Percentiles rank a stretch among this genome's conserved stretches.
phyloP scores from a whole-genome alignment of 257 asterid genomes.

The Capsicum pubescens region DNA sequence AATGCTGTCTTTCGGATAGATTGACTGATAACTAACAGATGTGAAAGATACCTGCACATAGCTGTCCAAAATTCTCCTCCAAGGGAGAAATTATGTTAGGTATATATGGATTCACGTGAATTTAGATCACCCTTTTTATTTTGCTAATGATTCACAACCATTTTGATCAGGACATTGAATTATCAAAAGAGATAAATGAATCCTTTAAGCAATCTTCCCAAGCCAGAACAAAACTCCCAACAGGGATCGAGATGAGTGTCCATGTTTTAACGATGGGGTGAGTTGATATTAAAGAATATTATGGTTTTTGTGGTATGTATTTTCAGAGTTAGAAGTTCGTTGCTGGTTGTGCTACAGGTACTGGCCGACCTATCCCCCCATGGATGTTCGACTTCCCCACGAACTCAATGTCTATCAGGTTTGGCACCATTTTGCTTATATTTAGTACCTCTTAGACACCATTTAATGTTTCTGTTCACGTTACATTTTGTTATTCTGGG shows the following conservation, averaged over 20 bases:
- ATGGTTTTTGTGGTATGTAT: not conserved
- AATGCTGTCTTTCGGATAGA: not conserved
- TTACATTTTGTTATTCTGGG: not conserved
- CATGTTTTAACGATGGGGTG: slow-evolving; percentile 98
- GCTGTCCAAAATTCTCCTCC: not conserved
- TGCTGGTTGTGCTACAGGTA: slow-evolving; percentile 58
- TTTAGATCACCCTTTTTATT: slow-evolving; percentile 2
- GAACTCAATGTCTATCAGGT: slow-evolving; percentile 98
- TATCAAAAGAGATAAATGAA: slow-evolving; percentile 95
- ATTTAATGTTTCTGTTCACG: slow-evolving; percentile 17
- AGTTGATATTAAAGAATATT: slow-evolving; percentile 24
- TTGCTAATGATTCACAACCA: slow-evolving; percentile 14
- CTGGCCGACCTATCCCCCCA: slow-evolving; percentile 99
- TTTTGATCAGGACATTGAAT: slow-evolving; percentile 77
- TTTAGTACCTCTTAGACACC: slow-evolving; percentile 25
- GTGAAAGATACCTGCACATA: not conserved
- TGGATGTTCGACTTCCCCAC: slow-evolving; percentile 95
- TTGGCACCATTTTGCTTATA: slow-evolving; percentile 33
- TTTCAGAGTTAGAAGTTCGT: slow-evolving; percentile 22
- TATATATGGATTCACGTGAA: not conserved
- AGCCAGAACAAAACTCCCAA: slow-evolving; percentile 96
- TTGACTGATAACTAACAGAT: slow-evolving; percentile 6
- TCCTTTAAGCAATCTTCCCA: slow-evolving; percentile 99
- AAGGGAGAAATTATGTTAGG: not conserved
- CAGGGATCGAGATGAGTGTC: slow-evolving; percentile 99